Evolutionary conservation across 2,329 filamentous ascomycete species (phyloP), one percentile per base, ranked within the genome.

Genomic region (Calonectria honghensis): DNA sequence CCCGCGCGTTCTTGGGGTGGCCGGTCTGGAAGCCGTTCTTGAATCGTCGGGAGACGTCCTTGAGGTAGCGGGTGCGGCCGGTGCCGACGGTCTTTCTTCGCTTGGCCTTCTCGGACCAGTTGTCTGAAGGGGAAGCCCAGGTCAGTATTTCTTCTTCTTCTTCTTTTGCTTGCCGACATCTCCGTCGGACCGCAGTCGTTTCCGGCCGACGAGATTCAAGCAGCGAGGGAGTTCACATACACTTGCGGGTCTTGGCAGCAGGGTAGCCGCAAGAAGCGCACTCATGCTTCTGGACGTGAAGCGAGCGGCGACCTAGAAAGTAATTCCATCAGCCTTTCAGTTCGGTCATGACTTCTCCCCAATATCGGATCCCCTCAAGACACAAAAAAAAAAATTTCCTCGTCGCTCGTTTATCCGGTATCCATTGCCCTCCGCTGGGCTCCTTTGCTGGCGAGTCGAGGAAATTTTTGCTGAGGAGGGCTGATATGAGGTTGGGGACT

Each of bases 71-170:
- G 94, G 96, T 97, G 89, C 97, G 95, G 88, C 97, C 97, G 86
- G 95, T 96, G 85, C 97, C 97, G 87, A 95, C 96, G 86, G 96
- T 98, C 96, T 98, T 98, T 94, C 97, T 97, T 89, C 97, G 93
- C 95, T 98, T 98, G 85, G 96, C 96, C 95, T 99, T 99, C 93
- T 98, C 96, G 89, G 95, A 93, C 97, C 97, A 99, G 95, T 99
- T 98, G 94, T 94, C 96, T 98, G 86, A 87, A 77, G 41, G 20
- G 65, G 16, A 66, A 29, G 50, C 63, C 68, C 68, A 50, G 51
- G 80, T 79, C 67, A 80, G 78, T 75, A 76, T 76, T 48, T 68
- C n/a, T 59, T 45, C 39, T 37, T 18, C 14, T 16, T 41, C 41
- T 45, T n/a, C 31, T 48, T 48, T 48, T n/a, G 45, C n/a, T 24